Base-by-base conservation (phyloP, 2,329 filamentous ascomycete genomes). In the Neonectria ditissima region DNA sequence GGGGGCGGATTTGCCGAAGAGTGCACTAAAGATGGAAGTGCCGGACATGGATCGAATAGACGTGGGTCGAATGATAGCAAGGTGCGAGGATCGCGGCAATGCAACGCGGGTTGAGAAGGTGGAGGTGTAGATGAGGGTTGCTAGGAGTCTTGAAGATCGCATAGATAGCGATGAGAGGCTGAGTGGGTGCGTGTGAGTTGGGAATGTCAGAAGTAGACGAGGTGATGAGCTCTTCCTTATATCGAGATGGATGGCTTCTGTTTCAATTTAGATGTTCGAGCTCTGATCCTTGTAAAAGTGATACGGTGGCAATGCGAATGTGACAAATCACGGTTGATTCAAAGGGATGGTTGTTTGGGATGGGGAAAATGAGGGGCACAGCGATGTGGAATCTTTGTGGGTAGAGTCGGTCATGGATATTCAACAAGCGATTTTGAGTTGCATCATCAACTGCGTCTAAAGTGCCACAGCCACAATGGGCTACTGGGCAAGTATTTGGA, bases 21-120 rank as follows among this genome's bases (percentile, higher is more conserved):
- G 81, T 59, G 90, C 88, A 70, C 92, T 85, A 39, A 97, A 74
- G 70, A 97, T 92, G 1, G 94, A 91, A 73, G 97, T 91, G 2
- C 86, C 86, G 56, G 92, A 90, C 88, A 95, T 93, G 72, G 91
- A 91, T 62, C 75, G 78, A 55, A 76, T 70, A 64, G 67, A 76
- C 56, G 68, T 66, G 55, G 67, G 74, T 65, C 69, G 76, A 26
- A 71, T 67, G 41, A 68, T 54, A 43, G 74, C 62, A 61, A 68
- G 51, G 69, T 67, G 66, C 65, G 62, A 67, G 45, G 58, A 63
- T 50, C 66, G 76, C 59, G 75, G 71, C 65, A 76, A 70, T 70
- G 75, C 75, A 57, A 74, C 71, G 58, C 80, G 79, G 50, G 80
- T 79, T 44, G 79, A 78, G 71, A 84, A 76, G 70, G 76, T 81